These are phyloP conservation scores for Cyphellophora europaea DNA, from an alignment of 2,329 filamentous ascomycete species.

Conservation along the genomic window DNA sequence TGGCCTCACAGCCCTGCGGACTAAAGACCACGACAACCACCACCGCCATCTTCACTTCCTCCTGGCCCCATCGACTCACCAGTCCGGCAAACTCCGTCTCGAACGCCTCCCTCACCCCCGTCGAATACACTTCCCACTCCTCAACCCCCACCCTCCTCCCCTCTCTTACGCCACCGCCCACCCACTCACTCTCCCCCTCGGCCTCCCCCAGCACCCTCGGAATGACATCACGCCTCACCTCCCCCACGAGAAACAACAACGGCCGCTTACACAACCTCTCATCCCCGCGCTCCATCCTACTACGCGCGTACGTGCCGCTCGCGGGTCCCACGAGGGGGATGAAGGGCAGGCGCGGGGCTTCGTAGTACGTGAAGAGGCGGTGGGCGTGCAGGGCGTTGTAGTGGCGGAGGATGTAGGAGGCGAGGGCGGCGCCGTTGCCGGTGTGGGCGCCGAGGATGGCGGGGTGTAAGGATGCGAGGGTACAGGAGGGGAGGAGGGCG, in stretches of 20 bases:
- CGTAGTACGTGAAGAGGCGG: conserved; percentile 9
- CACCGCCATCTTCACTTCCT: conserved; percentile 1
- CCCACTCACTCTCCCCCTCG: conserved; percentile 8
- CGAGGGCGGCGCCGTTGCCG: conserved; percentile 74
- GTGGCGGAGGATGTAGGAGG: conserved; percentile 67
- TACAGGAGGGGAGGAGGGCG: conserved; percentile 30
- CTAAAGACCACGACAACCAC: conserved; percentile 44
- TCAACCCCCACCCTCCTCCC: conserved; percentile 53
- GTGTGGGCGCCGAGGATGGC: conserved; percentile 66
- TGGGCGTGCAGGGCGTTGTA: conserved; percentile 42
- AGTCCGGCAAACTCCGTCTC: conserved; percentile 51
- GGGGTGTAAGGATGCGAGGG: conserved; percentile 27
- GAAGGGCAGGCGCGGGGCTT: conserved; percentile 15
- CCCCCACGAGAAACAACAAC: conserved; percentile 80
- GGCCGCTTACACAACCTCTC: conserved; percentile 33
- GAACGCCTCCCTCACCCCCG: conserved; percentile 73
- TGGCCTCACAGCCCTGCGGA: conserved; percentile 52
- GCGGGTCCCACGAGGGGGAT: conserved; percentile 16
- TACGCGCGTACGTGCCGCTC: conserved; percentile 13
- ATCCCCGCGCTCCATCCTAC: conserved; percentile 6
- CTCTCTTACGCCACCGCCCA: no score
- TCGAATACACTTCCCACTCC: conserved; percentile 80
- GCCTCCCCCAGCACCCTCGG: conserved; percentile 59
- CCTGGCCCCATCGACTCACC: conserved; percentile 35
- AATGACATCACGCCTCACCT: conserved; percentile 82